Evolutionary conservation across 1,284 basidiomycete species (phyloP).

Genomic region (Ceratobasidium sp.): DNA sequence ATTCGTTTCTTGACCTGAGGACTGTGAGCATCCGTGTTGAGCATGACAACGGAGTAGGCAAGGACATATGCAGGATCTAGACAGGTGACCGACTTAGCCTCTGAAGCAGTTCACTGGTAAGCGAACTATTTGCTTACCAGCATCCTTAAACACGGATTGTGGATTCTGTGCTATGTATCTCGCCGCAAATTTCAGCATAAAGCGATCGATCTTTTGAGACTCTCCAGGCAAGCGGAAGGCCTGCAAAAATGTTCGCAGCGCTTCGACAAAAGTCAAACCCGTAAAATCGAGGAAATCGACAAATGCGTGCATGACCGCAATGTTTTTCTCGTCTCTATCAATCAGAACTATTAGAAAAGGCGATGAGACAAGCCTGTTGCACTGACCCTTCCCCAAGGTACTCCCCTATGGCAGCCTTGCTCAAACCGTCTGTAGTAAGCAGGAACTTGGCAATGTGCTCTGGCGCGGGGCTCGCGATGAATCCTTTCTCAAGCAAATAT

Average conservation of each 20-base stretch:
- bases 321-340: conserved; percentile 80
- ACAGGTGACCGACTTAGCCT: conserved; percentile 20
- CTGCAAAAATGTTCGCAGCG: conserved; percentile 86
- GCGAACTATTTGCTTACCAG: conserved; percentile 46
- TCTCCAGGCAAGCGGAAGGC: conserved; percentile 95
- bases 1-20: conserved; percentile 93
- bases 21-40: conserved; percentile 96
- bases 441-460: conserved; percentile 88
- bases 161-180: conserved; percentile 89
- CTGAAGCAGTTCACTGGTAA: neutral
- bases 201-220: conserved; percentile 97
- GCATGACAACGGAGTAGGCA: conserved; percentile 91
- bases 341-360: conserved; percentile 40
- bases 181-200: conserved; percentile 97
- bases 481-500: conserved; percentile 88
- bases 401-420: conserved; percentile 96
- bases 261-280: conserved; percentile 82
- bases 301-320: conserved; percentile 95
- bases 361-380: neutral
- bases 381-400: conserved; percentile 94
- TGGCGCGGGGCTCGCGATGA: conserved; percentile 80
- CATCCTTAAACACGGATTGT: conserved; percentile 77
- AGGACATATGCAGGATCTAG: conserved; percentile 91
- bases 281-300: conserved; percentile 90
- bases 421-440: conserved; percentile 89